phyloP scores from a whole-genome alignment of 192 early-diverging fungal genomes.

The Coemansia sp. region DNA sequence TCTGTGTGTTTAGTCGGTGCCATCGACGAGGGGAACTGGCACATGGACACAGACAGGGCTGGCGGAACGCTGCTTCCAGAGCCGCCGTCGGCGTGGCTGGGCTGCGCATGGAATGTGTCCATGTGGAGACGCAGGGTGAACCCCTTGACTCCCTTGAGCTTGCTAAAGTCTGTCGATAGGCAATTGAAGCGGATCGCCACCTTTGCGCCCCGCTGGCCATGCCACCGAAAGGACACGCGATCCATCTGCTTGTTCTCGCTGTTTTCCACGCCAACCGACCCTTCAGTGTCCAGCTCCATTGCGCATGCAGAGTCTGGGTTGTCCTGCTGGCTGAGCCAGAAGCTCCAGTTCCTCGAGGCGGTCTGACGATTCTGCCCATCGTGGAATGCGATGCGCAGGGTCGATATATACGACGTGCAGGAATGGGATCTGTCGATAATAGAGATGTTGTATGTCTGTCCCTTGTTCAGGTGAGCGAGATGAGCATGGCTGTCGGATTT shows the following conservation, averaged over 20 bases:
- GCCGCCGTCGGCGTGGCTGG: constrained; percentile 4
- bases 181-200: constrained; percentile 71
- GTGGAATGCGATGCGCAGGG: constrained; percentile 68
- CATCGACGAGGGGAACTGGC: constrained; percentile 26
- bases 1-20: constrained; percentile 1
- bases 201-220: constrained; percentile 63
- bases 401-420: constrained; percentile 57
- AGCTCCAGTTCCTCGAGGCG: constrained; percentile 67
- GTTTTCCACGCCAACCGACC: constrained; percentile 57
- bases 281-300: constrained; percentile 64
- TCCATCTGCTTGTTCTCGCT: constrained; percentile 65
- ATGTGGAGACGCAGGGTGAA: constrained; percentile 63
- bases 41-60: not conserved
- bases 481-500: constrained; percentile 56
- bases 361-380: constrained; percentile 66
- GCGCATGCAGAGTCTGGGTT: constrained; percentile 59
- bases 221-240: constrained; percentile 70
- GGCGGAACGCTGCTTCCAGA: constrained; percentile 17
- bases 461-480: constrained; percentile 73
- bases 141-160: constrained; percentile 81
- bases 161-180: constrained; percentile 76
- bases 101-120: constrained; percentile 31
- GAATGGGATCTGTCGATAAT: constrained; percentile 54
- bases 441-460: constrained; percentile 61
- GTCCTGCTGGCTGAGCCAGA: constrained; percentile 72